A percentile compares a stretch with the other conserved stretches of the same genome.
Conservation (phyloP, 352 stramenopile genomes). For the Thalassiosira livingstoniorum region DNA sequence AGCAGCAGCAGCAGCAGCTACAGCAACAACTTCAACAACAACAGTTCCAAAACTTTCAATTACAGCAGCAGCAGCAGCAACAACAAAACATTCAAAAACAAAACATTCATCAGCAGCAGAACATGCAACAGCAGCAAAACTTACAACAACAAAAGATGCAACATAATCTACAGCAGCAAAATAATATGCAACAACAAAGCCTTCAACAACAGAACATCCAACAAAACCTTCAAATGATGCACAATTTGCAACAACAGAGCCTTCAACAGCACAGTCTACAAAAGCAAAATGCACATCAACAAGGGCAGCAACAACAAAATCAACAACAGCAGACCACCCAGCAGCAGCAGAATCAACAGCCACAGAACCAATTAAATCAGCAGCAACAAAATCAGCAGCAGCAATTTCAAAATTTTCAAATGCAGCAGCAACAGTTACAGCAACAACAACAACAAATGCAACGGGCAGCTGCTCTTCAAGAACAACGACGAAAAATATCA, state of each 20-base stretch:
- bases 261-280: slow-evolving; percentile 23
- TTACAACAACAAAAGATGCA: slow-evolving; percentile 27
- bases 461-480: slow-evolving; percentile 2
- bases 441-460: neutral
- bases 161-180: too few species aligned
- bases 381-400: slow-evolving; percentile 29
- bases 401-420: slow-evolving; percentile 28
- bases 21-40: slow-evolving; percentile 36
- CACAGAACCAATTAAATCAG: slow-evolving; percentile 33
- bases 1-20: slow-evolving; percentile 21
- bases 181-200: too few species aligned
- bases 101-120: slow-evolving; percentile 4
- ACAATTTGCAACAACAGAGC: slow-evolving; percentile 23
- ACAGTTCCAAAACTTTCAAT: slow-evolving; percentile 3
- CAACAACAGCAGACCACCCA: too few species aligned
- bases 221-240: slow-evolving; percentile 20
- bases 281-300: slow-evolving; percentile 23
- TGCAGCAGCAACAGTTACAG: slow-evolving; percentile 14
- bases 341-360: slow-evolving; percentile 3
- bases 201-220: slow-evolving; percentile 20
- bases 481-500: slow-evolving; percentile 8
- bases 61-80: slow-evolving; percentile 26
- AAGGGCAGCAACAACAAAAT: slow-evolving; percentile 4
- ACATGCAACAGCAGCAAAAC: slow-evolving; percentile 13
- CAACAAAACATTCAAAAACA: too few species aligned